Percentiles rank a stretch among this genome's conserved stretches.
These are phyloP conservation scores for Sporothrix euskadiensis DNA, from an alignment of 2,329 filamentous ascomycete genomes.

Conservation along the genomic window DNA sequence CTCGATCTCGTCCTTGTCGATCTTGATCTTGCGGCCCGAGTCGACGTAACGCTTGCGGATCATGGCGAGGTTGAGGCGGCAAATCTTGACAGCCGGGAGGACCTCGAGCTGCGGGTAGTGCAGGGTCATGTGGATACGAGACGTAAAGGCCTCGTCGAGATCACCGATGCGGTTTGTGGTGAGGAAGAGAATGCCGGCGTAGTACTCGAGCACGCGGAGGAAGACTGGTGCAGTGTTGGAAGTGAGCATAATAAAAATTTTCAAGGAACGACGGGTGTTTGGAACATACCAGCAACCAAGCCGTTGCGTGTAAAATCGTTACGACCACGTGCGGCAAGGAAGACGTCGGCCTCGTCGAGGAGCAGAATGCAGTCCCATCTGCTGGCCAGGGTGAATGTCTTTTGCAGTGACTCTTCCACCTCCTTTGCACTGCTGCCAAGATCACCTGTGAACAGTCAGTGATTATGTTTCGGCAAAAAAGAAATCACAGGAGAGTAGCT, in stretches of 20 bases:
- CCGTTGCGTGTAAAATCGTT: slow-evolving; percentile 31
- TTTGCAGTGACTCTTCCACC: slow-evolving; percentile 26
- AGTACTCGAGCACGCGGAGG: slow-evolving; percentile 34
- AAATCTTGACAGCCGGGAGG: slow-evolving; percentile 36
- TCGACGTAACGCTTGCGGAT: neutral
- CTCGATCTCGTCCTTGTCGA: neutral
- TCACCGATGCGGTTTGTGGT: slow-evolving; percentile 34
- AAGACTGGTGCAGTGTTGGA: slow-evolving; percentile 23
- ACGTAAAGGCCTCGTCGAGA: slow-evolving; percentile 38
- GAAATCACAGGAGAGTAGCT: neutral
- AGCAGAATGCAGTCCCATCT: slow-evolving; percentile 38
- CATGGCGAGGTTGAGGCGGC: neutral
- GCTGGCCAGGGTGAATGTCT: slow-evolving; percentile 33
- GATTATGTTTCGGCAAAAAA: neutral
- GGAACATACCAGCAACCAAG: slow-evolving; percentile 28
- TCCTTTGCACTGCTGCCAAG: neutral
- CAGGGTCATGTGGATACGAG: slow-evolving; percentile 43
- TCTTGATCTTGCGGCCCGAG: neutral
- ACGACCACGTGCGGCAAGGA: slow-evolving; percentile 10
- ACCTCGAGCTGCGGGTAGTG: slow-evolving; percentile 39
- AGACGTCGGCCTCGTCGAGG: slow-evolving; percentile 35
- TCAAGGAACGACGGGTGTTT: too few relatives aligned
- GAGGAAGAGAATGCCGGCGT: slow-evolving; percentile 34
- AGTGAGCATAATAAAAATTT: too few relatives aligned
- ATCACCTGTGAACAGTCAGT: neutral